Evolutionary conservation across 352 stramenopile species (phyloP).

Genomic region (Globisporangium abappressorium): DNA sequence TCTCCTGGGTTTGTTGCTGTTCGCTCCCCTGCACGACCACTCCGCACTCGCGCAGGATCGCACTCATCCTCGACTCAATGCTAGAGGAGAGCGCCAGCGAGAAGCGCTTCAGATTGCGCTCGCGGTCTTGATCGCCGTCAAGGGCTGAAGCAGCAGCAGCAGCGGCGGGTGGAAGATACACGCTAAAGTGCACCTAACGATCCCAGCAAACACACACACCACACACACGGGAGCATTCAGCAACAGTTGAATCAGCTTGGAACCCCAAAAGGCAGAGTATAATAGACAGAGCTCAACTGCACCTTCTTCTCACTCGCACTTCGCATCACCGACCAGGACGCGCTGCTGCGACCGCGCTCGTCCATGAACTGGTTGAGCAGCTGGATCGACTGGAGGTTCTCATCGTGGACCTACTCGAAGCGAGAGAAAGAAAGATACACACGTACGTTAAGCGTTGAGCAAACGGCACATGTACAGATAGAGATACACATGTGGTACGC

Average conservation of each 20-base stretch:
- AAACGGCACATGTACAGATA: neutral
- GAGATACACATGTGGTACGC: neutral
- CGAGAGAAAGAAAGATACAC: neutral
- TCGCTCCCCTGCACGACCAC: conserved; percentile 25
- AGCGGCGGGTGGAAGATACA: conserved; percentile 18
- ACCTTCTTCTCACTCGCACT: conserved; percentile 4
- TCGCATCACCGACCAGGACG: conserved; percentile 7
- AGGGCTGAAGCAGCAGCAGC: neutral
- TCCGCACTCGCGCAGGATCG: conserved; percentile 51
- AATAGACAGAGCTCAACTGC: neutral
- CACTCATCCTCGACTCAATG: conserved; percentile 48
- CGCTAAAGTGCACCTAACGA: conserved; percentile 34
- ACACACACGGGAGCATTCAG: neutral
- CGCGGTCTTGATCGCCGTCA: neutral
- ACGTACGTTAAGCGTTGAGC: neutral
- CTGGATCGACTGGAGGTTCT: conserved; percentile 69
- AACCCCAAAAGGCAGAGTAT: neutral
- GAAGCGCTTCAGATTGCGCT: conserved; percentile 42
- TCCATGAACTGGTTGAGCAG: conserved; percentile 75
- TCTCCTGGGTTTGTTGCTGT: neutral
- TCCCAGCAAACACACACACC: neutral
- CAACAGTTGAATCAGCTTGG: neutral
- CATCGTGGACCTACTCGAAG: conserved; percentile 45
- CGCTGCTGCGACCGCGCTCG: conserved; percentile 22
- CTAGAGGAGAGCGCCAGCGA: conserved; percentile 36